phyloP scores from a whole-genome alignment of 1,284 basidiomycete genomes.

The Trametes sp. region DNA sequence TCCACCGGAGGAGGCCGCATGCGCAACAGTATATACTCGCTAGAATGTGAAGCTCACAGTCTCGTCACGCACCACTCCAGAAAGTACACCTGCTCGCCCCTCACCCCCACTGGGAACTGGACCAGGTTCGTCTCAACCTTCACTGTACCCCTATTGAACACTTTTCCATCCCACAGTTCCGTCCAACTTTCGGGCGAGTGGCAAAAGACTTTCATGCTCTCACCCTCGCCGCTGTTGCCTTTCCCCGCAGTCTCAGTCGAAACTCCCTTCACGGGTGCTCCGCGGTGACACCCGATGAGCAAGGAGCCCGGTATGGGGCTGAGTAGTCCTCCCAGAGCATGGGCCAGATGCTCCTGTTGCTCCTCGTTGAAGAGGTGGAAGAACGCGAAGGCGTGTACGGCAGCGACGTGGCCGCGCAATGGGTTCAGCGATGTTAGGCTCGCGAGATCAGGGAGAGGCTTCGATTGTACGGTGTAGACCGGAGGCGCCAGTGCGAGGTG shows the following conservation, averaged over 20 bases:
- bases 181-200: slow-evolving; percentile 50
- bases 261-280: slow-evolving; percentile 36
- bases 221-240: neutral
- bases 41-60: no score
- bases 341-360: slow-evolving; percentile 49
- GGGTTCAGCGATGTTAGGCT: slow-evolving; percentile 50
- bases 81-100: slow-evolving; percentile 14
- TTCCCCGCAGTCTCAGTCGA: slow-evolving; percentile 13
- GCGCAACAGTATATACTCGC: no score
- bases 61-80: slow-evolving; percentile 38
- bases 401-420: slow-evolving; percentile 53
- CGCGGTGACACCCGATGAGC: slow-evolving; percentile 45
- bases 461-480: slow-evolving; percentile 28
- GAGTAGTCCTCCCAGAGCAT: slow-evolving; percentile 49
- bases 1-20: neutral
- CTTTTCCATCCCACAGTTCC: slow-evolving; percentile 51
- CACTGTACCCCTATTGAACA: slow-evolving; percentile 49
- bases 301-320: slow-evolving; percentile 46
- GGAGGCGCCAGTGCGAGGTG: slow-evolving; percentile 45
- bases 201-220: slow-evolving; percentile 34
- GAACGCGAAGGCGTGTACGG: slow-evolving; percentile 55
- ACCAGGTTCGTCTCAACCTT: slow-evolving; percentile 40
- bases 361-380: slow-evolving; percentile 61
- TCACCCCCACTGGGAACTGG: no score
- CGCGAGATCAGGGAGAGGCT: slow-evolving; percentile 36